Percentiles rank a stretch among this genome's conserved stretches.
phyloP scores from a whole-genome alignment of 1,139 yeast species.

The Hemisphaericaspora xylanilytica region DNA sequence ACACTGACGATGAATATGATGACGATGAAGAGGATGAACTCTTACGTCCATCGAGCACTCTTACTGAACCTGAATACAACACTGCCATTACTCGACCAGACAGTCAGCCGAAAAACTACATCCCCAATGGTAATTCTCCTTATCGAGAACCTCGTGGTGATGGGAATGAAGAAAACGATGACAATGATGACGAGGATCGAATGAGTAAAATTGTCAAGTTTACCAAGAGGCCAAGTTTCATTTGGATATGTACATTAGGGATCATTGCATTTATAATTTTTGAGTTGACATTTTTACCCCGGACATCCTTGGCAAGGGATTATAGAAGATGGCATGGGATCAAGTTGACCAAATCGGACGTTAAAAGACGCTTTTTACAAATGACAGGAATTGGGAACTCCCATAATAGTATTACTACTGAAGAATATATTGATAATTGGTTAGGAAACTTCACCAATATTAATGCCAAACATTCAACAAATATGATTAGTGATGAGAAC shows the following conservation, averaged over 20 bases:
- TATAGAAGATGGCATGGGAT: slow-evolving; percentile 72
- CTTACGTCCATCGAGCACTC: not conserved
- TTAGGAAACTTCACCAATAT: slow-evolving; percentile 23
- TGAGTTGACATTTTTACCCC: slow-evolving; percentile 74
- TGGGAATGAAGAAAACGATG: slow-evolving; percentile 5
- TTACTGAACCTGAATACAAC: not conserved
- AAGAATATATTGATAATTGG: slow-evolving; percentile 28
- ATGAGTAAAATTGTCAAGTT: slow-evolving; percentile 19
- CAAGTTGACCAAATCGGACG: slow-evolving; percentile 60
- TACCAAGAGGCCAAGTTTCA: slow-evolving; percentile 39
- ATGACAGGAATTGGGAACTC: slow-evolving; percentile 28
- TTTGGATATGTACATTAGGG: slow-evolving; percentile 56
- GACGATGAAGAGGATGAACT: not conserved
- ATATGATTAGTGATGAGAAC: slow-evolving; percentile 29
- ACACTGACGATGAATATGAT: not conserved
- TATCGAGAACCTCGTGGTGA: not conserved
- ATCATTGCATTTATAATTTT: slow-evolving; percentile 52
- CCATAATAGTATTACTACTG: slow-evolving; percentile 26
- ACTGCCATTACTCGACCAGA: not conserved
- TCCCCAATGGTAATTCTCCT: not conserved
- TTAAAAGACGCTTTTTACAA: slow-evolving; percentile 43
- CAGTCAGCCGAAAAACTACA: not conserved
- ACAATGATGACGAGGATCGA: slow-evolving; percentile 12
- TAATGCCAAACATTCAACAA: slow-evolving; percentile 18
- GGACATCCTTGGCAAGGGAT: slow-evolving; percentile 84